Percentiles rank a stretch among this genome's conserved stretches.
These are phyloP conservation scores for Hevea brasiliensis DNA, from an alignment of 345 rosid species.

Conservation along the genomic window DNA sequence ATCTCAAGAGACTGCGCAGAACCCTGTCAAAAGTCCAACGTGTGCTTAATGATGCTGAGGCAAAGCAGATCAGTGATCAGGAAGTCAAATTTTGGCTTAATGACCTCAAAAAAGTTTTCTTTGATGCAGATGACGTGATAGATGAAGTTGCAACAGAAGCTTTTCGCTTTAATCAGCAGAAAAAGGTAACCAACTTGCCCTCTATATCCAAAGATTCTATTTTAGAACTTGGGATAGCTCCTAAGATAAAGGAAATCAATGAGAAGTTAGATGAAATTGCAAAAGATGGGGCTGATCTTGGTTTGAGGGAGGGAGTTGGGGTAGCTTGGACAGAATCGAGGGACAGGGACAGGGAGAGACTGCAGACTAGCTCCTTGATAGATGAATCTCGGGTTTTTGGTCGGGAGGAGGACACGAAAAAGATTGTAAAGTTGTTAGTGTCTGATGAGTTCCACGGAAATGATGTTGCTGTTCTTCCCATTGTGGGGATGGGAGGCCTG, in stretches of 20 bases:
- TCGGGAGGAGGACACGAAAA: constrained; percentile 4
- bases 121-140: constrained; percentile 25
- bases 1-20: constrained; percentile 13
- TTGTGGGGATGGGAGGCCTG: constrained; percentile 28
- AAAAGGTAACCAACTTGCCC: not conserved
- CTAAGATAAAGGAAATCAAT: constrained; percentile 11
- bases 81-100: constrained; percentile 23
- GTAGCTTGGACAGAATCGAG: not conserved
- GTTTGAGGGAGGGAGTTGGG: constrained; percentile 13
- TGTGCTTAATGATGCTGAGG: constrained; percentile 27
- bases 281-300: constrained; percentile 15
- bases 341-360: constrained; percentile 7
- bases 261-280: constrained; percentile 23
- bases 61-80: constrained; percentile 7
- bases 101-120: constrained; percentile 22
- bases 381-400: constrained; percentile 24
- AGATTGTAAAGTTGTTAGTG: constrained; percentile 14
- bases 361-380: constrained; percentile 15
- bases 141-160: constrained; percentile 26
- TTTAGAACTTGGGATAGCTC: constrained; percentile 5
- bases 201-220: not conserved
- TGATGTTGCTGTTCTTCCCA: constrained; percentile 23
- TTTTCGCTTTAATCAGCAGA: constrained; percentile 8
- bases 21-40: constrained; percentile 17
- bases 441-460: not conserved